Conservation (phyloP, 2,329 filamentous ascomycete genomes). For the Penicillium palitans region DNA sequence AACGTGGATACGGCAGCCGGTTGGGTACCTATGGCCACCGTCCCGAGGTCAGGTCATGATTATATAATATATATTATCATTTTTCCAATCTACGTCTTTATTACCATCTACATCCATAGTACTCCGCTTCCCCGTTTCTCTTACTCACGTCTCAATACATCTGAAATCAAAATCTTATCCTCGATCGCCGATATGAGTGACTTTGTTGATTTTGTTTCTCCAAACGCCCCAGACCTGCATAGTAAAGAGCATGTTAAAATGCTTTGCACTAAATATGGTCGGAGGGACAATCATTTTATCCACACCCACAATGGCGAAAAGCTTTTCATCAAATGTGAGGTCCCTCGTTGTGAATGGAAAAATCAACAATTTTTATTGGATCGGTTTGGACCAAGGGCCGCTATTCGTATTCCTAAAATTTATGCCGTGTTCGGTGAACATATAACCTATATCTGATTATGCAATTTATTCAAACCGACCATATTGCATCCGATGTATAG, state of each 20-base stretch:
- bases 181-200: neutral
- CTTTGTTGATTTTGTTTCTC: neutral
- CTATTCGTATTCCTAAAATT: conserved; percentile 2
- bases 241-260: neutral
- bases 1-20: too few relatives aligned
- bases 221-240: neutral
- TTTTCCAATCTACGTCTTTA: too few relatives aligned
- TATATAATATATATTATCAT: too few relatives aligned
- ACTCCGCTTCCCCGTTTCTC: neutral
- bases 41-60: too few relatives aligned
- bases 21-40: too few relatives aligned
- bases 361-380: neutral
- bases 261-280: neutral
- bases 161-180: neutral
- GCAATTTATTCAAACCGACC: neutral
- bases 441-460: conserved; percentile 1
- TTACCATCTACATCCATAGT: too few relatives aligned
- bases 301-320: neutral
- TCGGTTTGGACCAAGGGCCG: neutral
- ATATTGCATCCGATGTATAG: neutral
- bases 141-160: neutral
- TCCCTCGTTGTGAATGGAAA: conserved; percentile 1
- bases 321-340: neutral
- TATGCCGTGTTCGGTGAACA: conserved; percentile 1
- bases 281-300: neutral